Conservation (phyloP, 2,329 filamentous ascomycete species). For the Myriangium duriaei region DNA sequence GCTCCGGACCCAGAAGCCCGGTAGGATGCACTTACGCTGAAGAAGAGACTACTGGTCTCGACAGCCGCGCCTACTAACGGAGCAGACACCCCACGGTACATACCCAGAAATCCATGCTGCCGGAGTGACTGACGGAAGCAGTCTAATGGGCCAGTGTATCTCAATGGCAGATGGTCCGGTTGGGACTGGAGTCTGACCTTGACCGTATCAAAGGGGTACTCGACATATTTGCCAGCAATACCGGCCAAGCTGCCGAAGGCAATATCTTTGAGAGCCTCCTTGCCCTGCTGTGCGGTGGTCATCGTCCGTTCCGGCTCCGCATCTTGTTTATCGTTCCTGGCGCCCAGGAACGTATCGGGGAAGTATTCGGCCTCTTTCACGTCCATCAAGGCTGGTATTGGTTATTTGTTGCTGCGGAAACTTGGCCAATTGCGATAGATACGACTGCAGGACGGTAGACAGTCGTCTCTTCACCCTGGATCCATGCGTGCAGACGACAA, state of each 20-base stretch:
- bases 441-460: background rate
- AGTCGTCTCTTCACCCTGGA: background rate
- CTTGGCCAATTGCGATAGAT: no score
- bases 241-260: constrained; percentile 84
- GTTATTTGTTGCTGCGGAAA: no score
- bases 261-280: constrained; percentile 73
- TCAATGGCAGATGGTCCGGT: constrained; percentile 66
- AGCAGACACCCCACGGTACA: constrained; percentile 89
- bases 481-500: background rate
- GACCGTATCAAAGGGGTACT: constrained; percentile 97
- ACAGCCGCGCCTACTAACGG: constrained; percentile 82
- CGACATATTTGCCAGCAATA: constrained; percentile 85
- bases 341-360: background rate
- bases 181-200: constrained; percentile 98
- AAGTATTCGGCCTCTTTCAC: background rate
- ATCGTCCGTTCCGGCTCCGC: background rate
- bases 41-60: constrained; percentile 85
- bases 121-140: constrained; percentile 81
- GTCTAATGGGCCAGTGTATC: constrained; percentile 77
- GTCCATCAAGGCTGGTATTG: background rate
- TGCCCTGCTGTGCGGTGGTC: constrained; percentile 28
- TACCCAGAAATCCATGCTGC: constrained; percentile 62
- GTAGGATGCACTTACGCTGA: constrained; percentile 32
- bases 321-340: background rate
- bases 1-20: background rate